Evolutionary conservation across 2,329 filamentous ascomycete species (phyloP).

Genomic region (Amylocarpus encephaloides): DNA sequence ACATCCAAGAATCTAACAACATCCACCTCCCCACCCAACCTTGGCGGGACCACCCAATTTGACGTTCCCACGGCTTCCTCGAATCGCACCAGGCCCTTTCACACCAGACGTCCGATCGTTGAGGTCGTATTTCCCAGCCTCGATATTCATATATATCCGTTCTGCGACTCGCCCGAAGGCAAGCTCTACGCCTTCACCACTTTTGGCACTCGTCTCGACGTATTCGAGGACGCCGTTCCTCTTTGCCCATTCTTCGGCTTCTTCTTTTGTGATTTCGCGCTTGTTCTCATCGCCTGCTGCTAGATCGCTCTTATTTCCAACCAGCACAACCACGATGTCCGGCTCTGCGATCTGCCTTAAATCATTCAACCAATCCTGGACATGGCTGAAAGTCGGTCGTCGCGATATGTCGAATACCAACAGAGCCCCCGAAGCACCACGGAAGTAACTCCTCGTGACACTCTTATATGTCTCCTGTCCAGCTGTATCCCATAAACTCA

Average conservation of each 20-base stretch:
- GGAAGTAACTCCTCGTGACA: slow-evolving; percentile 78
- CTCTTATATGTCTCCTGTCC: slow-evolving; percentile 97
- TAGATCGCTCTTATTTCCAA: slow-evolving; percentile 92
- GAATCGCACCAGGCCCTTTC: slow-evolving; percentile 57
- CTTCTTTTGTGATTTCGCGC: slow-evolving; percentile 72
- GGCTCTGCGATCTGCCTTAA: slow-evolving; percentile 91
- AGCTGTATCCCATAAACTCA: slow-evolving; percentile 91
- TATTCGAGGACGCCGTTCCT: slow-evolving; percentile 85
- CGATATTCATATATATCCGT: slow-evolving; percentile 93
- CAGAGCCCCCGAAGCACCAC: slow-evolving; percentile 63
- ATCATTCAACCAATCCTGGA: slow-evolving; percentile 90
- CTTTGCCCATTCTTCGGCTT: slow-evolving; percentile 85
- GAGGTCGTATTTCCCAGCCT: slow-evolving; percentile 82
- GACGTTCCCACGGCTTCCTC: slow-evolving; percentile 36
- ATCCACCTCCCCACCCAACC: slow-evolving; percentile 23
- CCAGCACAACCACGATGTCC: slow-evolving; percentile 87
- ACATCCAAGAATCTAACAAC: slow-evolving; percentile 16
- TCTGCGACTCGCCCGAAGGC: slow-evolving; percentile 92
- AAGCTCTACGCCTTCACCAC: slow-evolving; percentile 85
- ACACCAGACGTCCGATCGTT: slow-evolving; percentile 90
- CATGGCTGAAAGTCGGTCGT: slow-evolving; percentile 76
- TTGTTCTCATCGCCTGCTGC: slow-evolving; percentile 52
- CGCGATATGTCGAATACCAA: slow-evolving; percentile 94
- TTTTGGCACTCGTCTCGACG: slow-evolving; percentile 95
- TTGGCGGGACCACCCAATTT: slow-evolving; percentile 34